These are phyloP conservation scores for Ascochyta viciae-villosae DNA, from an alignment of 2,329 filamentous ascomycete genomes.

Conservation along the genomic window DNA sequence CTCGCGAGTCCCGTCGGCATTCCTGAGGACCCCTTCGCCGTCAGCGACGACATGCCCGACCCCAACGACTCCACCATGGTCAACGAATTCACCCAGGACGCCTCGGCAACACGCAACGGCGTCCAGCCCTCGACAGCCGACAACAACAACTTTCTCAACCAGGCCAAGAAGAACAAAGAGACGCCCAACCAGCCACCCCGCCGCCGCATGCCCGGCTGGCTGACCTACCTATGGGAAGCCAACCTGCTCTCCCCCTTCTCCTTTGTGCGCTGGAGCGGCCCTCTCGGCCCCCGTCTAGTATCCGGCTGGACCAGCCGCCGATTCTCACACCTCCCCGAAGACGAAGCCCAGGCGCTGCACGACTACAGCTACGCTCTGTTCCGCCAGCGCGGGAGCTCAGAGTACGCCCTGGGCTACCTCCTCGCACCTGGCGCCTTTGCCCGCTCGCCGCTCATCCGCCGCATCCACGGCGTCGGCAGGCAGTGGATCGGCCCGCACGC, in stretches of 20 bases:
- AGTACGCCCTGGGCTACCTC: conserved; percentile 91
- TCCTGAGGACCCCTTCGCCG: conserved; percentile 90
- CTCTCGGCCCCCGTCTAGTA: conserved; percentile 87
- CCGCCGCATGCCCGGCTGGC: conserved; percentile 78
- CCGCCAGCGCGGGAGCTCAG: conserved; percentile 87
- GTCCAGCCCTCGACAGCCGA: conserved; percentile 67
- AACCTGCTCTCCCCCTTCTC: conserved; percentile 91
- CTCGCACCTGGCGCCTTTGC: conserved; percentile 94
- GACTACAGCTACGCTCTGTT: conserved; percentile 96
- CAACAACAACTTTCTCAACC: conserved; percentile 64
- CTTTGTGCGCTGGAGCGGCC: conserved; percentile 85
- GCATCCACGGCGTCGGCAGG: conserved; percentile 87
- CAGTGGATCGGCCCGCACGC: conserved; percentile 58
- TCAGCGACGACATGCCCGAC: conserved; percentile 80
- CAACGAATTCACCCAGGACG: conserved; percentile 81
- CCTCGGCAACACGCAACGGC: conserved; percentile 72
- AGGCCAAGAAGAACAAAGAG: conserved; percentile 38
- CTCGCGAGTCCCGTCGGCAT: conserved; percentile 93
- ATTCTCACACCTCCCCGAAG: conserved; percentile 83
- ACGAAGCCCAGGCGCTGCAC: conserved; percentile 84
- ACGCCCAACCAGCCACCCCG: conserved; percentile 57
- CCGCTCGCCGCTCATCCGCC: conserved; percentile 82
- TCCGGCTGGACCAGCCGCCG: conserved; percentile 94
- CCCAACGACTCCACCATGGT: conserved; percentile 73
- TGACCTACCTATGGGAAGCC: conserved; percentile 94